phyloP scores from a whole-genome alignment of 208 protist species.

The Wallacemonas sp. region DNA sequence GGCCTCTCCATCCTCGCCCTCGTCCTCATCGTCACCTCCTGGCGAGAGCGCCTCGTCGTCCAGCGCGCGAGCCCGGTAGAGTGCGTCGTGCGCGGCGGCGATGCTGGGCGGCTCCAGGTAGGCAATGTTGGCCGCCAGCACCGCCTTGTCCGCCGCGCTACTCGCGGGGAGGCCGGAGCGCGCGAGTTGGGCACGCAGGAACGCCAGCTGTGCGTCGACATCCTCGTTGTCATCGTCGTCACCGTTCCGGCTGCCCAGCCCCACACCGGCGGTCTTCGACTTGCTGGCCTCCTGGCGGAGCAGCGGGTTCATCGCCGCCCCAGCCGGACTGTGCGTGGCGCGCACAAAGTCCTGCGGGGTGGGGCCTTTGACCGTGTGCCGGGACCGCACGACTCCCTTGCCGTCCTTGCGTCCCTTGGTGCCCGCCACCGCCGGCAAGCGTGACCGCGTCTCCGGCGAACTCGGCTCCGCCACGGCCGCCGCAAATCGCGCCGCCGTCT shows the following conservation, averaged over 20 bases:
- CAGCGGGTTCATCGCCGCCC: not conserved
- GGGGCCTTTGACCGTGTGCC: slow-evolving; percentile 15
- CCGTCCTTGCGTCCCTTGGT: not conserved
- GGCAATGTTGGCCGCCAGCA: slow-evolving; percentile 16
- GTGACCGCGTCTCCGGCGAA: not conserved
- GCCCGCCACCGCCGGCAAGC: not conserved
- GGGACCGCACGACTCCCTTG: not conserved
- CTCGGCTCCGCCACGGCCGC: not conserved
- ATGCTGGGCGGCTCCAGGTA: slow-evolving; percentile 20
- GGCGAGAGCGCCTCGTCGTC: not conserved
- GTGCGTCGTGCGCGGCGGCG: slow-evolving; percentile 7
- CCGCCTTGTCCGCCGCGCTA: not conserved
- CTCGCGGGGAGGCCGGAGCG: not conserved
- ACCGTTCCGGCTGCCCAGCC: not conserved
- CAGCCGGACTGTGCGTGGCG: not conserved
- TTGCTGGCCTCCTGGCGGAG: not conserved
- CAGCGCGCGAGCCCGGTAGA: not conserved
- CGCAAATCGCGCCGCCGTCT: not conserved
- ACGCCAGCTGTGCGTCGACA: not conserved
- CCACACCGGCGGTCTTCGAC: no score
- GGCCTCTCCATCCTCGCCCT: not conserved
- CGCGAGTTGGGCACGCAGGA: slow-evolving; percentile 5
- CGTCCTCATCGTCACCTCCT: no score
- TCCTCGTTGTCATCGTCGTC: not conserved
- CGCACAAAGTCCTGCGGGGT: slow-evolving; percentile 19